These are phyloP conservation scores for Aspergillus bertholletiae DNA, from an alignment of 495 filamentous ascomycete species.

Conservation along the genomic window DNA sequence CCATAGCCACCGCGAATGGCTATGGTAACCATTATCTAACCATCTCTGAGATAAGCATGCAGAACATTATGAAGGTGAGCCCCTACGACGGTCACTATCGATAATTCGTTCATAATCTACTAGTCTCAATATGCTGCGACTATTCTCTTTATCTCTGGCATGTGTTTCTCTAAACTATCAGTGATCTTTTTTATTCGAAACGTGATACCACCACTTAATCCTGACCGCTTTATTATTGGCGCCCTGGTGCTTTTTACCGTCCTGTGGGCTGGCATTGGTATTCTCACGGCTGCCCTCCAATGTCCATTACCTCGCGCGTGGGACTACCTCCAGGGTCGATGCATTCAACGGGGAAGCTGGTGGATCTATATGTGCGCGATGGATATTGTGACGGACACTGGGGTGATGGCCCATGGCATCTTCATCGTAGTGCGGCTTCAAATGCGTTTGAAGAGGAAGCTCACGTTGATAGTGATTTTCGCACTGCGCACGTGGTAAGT, in stretches of 20 bases:
- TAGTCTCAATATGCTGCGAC: slow-evolving; percentile 32
- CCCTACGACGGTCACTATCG: background rate
- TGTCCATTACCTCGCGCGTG: slow-evolving; percentile 36
- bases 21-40: slow-evolving; percentile 5
- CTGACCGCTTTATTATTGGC: slow-evolving; percentile 18
- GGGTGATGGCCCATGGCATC: slow-evolving; percentile 33
- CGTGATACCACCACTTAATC: slow-evolving; percentile 15
- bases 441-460: slow-evolving; percentile 26
- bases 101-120: background rate
- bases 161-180: slow-evolving; percentile 34
- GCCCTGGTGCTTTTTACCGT: slow-evolving; percentile 21
- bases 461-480: slow-evolving; percentile 28
- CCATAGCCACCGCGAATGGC: background rate
- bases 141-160: slow-evolving; percentile 26
- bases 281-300: slow-evolving; percentile 39
- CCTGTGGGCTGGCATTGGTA: slow-evolving; percentile 30
- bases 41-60: background rate
- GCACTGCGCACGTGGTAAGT: slow-evolving; percentile 35
- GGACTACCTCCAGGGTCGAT: slow-evolving; percentile 29
- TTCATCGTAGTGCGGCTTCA: slow-evolving; percentile 35
- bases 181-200: slow-evolving; percentile 25
- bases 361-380: slow-evolving; percentile 36
- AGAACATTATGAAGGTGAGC: slow-evolving; percentile 4
- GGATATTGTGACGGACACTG: slow-evolving; percentile 40
- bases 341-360: slow-evolving; percentile 33